These are phyloP conservation scores for Aspergillus vadensis DNA, from an alignment of 2,329 filamentous ascomycete species.

Conservation along the genomic window DNA sequence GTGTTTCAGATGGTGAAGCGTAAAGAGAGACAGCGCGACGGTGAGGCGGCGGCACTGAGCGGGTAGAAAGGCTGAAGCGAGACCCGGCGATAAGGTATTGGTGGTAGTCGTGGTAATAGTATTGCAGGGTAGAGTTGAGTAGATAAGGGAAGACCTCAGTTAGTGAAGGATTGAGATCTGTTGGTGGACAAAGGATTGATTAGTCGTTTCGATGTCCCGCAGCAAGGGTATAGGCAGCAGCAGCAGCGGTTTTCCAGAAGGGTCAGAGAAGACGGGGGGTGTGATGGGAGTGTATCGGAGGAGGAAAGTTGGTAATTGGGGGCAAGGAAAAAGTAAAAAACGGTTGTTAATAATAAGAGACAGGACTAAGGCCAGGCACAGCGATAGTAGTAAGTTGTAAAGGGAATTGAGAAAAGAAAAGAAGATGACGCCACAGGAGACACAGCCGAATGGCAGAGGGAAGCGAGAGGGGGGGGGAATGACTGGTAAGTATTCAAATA, in stretches of 20 bases:
- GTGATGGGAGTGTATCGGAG: neutral
- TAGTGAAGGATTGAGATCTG: conserved; percentile 15
- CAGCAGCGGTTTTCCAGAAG: conserved; percentile 4
- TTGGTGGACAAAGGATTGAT: conserved; percentile 15
- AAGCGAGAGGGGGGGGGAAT: neutral
- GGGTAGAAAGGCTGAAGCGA: neutral
- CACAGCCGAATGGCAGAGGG: neutral
- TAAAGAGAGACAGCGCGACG: conserved; percentile 10
- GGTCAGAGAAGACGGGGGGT: conserved; percentile 1
- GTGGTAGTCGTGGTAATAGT: neutral
- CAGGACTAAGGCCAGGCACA: neutral
- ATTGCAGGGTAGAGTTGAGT: neutral
- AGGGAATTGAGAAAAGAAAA: conserved; percentile 3
- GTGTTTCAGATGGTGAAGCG: conserved; percentile 11
- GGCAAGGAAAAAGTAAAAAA: neutral
- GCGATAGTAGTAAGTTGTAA: neutral
- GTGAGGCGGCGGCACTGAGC: conserved; percentile 10
- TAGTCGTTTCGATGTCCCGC: conserved; percentile 14
- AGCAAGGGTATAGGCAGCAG: conserved; percentile 4
- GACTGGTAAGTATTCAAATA: conserved; percentile 8
- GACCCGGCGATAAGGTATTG: neutral
- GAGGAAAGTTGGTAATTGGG: conserved; percentile 1
- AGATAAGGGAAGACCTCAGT: neutral
- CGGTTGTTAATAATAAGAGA: neutral
- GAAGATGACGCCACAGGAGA: conserved; percentile 5